Evolutionary conservation across 495 filamentous ascomycete genomes (phyloP), one percentile per base, ranked within the genome.

Genomic region (Penicillium cataractarum): DNA sequence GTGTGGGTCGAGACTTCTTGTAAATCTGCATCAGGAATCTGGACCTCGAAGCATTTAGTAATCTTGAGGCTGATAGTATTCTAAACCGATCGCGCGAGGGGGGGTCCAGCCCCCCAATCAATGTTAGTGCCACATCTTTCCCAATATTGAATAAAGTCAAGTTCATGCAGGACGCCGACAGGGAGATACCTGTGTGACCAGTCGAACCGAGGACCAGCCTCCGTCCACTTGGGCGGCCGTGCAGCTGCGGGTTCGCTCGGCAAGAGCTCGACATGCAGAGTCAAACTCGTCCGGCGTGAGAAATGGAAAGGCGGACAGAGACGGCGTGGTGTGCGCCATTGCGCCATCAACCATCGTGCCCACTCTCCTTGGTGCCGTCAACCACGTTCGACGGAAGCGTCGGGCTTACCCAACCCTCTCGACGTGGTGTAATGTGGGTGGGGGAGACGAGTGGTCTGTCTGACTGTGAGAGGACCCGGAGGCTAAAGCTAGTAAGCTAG

Each of bases 231-330:
- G 60, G 65, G 53, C 58, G 49, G 50, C 67, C 60, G 62, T 62
- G 27, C 71, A 64, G 72, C 63, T 62, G 27, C 71, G 58, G 72
- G 87, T 84, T 65, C 77, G 81, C 64, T 83, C 72, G 42, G 83
- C 80, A 22, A 91, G 78, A 40, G 78, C 78, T 69, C 85, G 80
- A 73, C 87, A 90, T 54, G 80, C 85, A 67, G 80, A 71, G 35
- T 83, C 72, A 61, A 91, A 91, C 66, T 90, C 87, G 31, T 80
- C 79, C 21, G 69, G 64, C 22, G 78, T 82, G 15, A 90, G 78
- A 55, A 84, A 85, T n/a, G 87, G 88, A 52, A 78, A 80, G 44
- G 55, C 42, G 48, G 69, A 74, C 57, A 75, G 51, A 44, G 69
- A 74, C 57, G 74, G 51, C 31, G 8, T 21, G 33, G n/a, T 62